Conservation (phyloP, 192 early-diverging fungal genomes). For the Coemansia guatemalensis region DNA sequence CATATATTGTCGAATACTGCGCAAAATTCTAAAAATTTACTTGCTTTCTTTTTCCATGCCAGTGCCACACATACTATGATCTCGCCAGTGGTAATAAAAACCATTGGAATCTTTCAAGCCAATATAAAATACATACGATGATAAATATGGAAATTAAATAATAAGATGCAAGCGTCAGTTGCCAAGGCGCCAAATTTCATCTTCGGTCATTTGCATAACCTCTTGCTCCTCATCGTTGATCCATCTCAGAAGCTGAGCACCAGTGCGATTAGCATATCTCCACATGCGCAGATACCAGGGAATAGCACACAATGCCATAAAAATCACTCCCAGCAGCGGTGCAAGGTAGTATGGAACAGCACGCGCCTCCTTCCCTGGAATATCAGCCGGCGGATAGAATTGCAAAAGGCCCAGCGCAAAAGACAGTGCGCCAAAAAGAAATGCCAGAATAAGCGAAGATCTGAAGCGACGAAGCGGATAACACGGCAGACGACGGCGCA, state of each 20-base stretch:
- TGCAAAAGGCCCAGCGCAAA: conserved; percentile 38
- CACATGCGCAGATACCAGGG: conserved; percentile 52
- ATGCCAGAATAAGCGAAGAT: conserved; percentile 37
- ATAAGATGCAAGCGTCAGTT: neutral
- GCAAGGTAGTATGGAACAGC: conserved; percentile 41
- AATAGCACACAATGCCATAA: conserved; percentile 33
- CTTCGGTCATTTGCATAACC: conserved; percentile 24
- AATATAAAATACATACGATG: neutral
- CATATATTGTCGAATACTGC: conserved; percentile 20
- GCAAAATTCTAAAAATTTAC: neutral
- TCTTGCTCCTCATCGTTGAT: conserved; percentile 48
- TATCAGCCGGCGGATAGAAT: conserved; percentile 47
- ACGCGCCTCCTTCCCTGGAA: conserved; percentile 33
- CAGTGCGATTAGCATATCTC: conserved; percentile 35
- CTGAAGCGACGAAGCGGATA: conserved; percentile 42
- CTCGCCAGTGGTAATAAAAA: neutral
- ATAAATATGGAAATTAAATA: neutral
- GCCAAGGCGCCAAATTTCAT: neutral
- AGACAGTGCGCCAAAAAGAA: conserved; percentile 42
- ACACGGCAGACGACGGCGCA: conserved; percentile 42
- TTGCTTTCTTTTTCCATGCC: neutral
- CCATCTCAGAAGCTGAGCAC: conserved; percentile 38
- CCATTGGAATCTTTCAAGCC: neutral
- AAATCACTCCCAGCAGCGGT: conserved; percentile 38
- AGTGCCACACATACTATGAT: neutral